A percentile compares a stretch with the other conserved stretches of the same genome.
phyloP scores from a whole-genome alignment of 1,284 basidiomycete genomes.

The Ustanciosporium gigantosporum region DNA sequence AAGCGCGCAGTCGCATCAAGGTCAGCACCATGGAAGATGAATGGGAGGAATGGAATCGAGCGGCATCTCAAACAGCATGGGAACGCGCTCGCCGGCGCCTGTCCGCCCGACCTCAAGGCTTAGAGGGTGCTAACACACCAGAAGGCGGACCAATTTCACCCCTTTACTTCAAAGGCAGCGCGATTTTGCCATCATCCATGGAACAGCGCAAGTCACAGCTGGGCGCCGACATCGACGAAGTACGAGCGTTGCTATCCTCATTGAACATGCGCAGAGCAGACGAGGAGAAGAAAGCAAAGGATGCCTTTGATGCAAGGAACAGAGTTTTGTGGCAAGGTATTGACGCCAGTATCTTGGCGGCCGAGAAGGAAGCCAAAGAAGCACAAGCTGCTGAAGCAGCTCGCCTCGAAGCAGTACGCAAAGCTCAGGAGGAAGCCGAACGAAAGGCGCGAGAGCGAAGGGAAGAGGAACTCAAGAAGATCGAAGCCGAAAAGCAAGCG shows the following conservation, averaged over 20 bases:
- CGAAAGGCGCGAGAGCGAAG: slow-evolving; percentile 35
- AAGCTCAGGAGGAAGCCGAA: slow-evolving; percentile 50
- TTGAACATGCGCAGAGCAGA: slow-evolving; percentile 44
- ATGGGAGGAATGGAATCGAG: slow-evolving; percentile 44
- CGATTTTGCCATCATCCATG: neutral
- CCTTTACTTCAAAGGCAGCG: neutral
- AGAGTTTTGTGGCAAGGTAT: slow-evolving; percentile 54
- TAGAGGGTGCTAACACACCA: neutral
- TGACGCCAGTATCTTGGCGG: slow-evolving; percentile 50
- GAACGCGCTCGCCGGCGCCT: slow-evolving; percentile 6
- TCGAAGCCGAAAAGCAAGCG: slow-evolving; percentile 46
- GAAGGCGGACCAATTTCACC: neutral
- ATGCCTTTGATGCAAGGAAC: slow-evolving; percentile 53
- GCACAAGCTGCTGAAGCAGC: slow-evolving; percentile 44
- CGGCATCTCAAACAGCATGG: slow-evolving; percentile 13
- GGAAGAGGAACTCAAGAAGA: slow-evolving; percentile 45
- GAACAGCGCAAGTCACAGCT: neutral
- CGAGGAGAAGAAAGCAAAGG: slow-evolving; percentile 40
- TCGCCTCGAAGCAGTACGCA: slow-evolving; percentile 40
- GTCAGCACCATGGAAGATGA: slow-evolving; percentile 6
- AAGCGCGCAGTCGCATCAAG: neutral
- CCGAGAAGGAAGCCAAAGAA: slow-evolving; percentile 39
- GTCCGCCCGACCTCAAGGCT: neutral
- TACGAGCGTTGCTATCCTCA: slow-evolving; percentile 36
- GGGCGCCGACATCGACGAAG: slow-evolving; percentile 39